phyloP scores from a whole-genome alignment of 805 yeast genomes.

The Sugiyamaella valdiviana region DNA sequence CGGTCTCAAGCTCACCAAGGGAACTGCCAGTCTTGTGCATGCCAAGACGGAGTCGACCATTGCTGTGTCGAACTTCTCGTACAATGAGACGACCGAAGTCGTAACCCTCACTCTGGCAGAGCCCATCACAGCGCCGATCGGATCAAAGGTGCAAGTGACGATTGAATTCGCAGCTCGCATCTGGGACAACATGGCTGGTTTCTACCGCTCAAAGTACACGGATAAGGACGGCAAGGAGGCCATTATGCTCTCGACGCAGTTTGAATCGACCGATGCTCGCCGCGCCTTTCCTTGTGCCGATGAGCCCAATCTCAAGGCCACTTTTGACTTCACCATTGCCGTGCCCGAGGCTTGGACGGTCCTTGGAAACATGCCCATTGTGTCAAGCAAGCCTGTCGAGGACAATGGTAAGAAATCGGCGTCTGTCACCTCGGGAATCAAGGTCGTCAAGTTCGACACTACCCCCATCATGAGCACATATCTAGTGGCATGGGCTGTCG shows the following conservation, averaged over 20 bases:
- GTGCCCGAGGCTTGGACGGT: conserved; percentile 32
- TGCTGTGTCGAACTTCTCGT: conserved; percentile 27
- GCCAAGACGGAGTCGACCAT: conserved; percentile 23
- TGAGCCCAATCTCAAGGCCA: conserved; percentile 75
- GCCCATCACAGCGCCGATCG: conserved; percentile 30
- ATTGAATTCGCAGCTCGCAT: conserved; percentile 55
- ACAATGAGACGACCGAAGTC: conserved; percentile 50
- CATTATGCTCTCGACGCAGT: conserved; percentile 75
- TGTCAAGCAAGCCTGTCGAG: conserved; percentile 59
- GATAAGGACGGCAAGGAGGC: conserved; percentile 53
- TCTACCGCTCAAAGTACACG: conserved; percentile 62
- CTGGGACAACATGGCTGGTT: conserved; percentile 78
- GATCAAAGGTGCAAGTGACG: conserved; percentile 31
- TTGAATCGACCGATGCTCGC: conserved; percentile 83
- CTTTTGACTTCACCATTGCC: conserved; percentile 58
- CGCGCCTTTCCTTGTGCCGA: conserved; percentile 84
- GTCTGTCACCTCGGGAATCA: conserved; percentile 53
- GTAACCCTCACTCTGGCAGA: conserved; percentile 48
- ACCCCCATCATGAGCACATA: conserved; percentile 84
- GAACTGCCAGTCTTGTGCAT: conserved; percentile 24
- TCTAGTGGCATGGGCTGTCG: conserved; percentile 75
- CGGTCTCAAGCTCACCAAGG: conserved; percentile 48
- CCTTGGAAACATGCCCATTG: conserved; percentile 42
- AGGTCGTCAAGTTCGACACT: conserved; percentile 74
- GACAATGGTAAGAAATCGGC: conserved; percentile 33